These are phyloP conservation scores for Discostella stelligeroides DNA, from an alignment of 108 stramenopile species.

Conservation along the genomic window DNA sequence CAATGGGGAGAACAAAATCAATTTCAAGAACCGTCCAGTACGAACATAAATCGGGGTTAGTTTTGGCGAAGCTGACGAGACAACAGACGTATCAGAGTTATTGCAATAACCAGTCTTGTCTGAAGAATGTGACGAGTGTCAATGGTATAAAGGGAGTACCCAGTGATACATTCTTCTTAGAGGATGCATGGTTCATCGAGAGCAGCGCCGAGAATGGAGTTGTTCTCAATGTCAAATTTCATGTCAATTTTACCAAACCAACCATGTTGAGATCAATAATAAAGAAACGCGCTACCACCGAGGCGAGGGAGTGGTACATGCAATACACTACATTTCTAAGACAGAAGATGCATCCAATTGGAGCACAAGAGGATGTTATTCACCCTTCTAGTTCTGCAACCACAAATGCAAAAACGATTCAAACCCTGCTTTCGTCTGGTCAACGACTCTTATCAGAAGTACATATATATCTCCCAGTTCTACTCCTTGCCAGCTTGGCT, in stretches of 20 bases:
- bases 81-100: constrained; percentile 38
- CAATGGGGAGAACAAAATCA: constrained; percentile 18
- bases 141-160: constrained; percentile 31
- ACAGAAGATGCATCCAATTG: constrained; percentile 2
- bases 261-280: constrained; percentile 69
- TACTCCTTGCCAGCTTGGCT: not conserved
- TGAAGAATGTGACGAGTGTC: constrained; percentile 35
- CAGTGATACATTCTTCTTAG: constrained; percentile 65
- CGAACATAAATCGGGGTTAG: constrained; percentile 26
- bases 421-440: not conserved
- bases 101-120: constrained; percentile 23
- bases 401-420: not conserved
- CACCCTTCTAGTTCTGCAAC: not conserved
- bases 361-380: not conserved
- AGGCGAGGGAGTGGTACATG: constrained; percentile 3
- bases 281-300: not conserved
- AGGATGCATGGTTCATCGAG: constrained; percentile 72
- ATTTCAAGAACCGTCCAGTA: constrained; percentile 25
- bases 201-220: constrained; percentile 33
- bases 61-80: constrained; percentile 32
- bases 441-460: not conserved
- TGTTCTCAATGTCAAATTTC: constrained; percentile 49
- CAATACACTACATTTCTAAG: not conserved
- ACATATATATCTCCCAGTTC: not conserved
- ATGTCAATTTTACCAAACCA: constrained; percentile 59